Evolutionary conservation across 345 rosid species (phyloP), one percentile per base, ranked within the genome.

Genomic region (Arabidopsis arenosa): DNA sequence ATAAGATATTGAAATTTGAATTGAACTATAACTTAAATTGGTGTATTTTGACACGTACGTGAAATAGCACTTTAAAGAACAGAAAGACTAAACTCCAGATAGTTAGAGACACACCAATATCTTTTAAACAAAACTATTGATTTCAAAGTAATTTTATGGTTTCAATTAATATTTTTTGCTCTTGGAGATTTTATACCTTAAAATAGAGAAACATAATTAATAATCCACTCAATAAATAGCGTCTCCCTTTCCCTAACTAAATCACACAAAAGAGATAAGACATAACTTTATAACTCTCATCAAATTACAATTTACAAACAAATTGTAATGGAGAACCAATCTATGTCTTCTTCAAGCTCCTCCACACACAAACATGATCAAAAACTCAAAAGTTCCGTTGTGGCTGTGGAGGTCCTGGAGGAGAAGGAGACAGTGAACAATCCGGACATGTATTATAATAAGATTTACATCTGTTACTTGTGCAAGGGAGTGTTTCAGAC

Each of bases 131-230:
- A 40, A 41, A 68, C 32, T 41, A 55, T 56, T 23, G 8, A 30
- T 10, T 56, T 14, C 43, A 43, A 41, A 43, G 72, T 28, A 2
- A 5, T 9, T 40, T 9, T 17, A 9, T 70, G 66, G 66, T 54
- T 68, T 54, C n/a, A 53, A 9, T 70, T 17, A 52, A 21, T 9
- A 5, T 21, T 5, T 21, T 11, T 44, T 44, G 57, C 9, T 13
- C 54, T 57, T 37, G 10, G 12, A 35, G 65, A 74, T 74, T 64
- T 55, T 9, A 33, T 74, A 64, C 65, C 65, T 35, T 41, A 54
- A 72, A 3, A 1, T 28, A 51, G 61, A 32, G 2, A 33, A 43
- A 54, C 44, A 14, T 52, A 43, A 33, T 32, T 17, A 44, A 26
- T 17, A 44, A 15, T 6, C 2, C 23, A 8, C 26, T 44, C 39